Evolutionary conservation across 2,329 filamentous ascomycete genomes (phyloP).

Genomic region (Ascochyta rabiei): DNA sequence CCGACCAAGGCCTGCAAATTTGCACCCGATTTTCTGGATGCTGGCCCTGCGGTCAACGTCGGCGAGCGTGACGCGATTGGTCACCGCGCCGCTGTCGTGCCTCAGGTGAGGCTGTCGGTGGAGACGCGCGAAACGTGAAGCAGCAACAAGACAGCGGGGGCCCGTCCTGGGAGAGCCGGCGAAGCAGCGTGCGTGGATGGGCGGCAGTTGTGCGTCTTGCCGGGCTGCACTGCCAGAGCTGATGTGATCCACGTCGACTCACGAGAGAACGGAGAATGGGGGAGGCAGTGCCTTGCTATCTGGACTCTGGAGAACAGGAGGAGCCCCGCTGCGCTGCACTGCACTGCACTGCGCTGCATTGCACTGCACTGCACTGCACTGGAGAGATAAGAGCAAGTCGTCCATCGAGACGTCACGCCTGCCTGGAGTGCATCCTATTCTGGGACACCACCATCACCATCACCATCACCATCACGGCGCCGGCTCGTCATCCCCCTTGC

Average conservation of each 20-base stretch:
- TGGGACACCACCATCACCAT: constrained; percentile 15
- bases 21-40: constrained; percentile 13
- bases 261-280: constrained; percentile 1
- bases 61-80: constrained; percentile 15
- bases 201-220: constrained; percentile 9
- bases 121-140: constrained; percentile 9
- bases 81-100: constrained; percentile 12
- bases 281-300: background rate
- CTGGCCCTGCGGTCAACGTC: constrained; percentile 16
- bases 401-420: constrained; percentile 18
- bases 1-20: constrained; percentile 18
- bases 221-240: background rate
- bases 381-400: constrained; percentile 16
- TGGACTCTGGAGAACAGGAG: constrained; percentile 17
- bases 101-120: constrained; percentile 18
- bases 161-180: constrained; percentile 12
- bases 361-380: background rate
- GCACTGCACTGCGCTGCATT: too few relatives aligned
- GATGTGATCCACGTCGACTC: constrained; percentile 7
- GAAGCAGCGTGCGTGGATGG: constrained; percentile 9
- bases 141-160: constrained; percentile 19
- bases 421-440: constrained; percentile 14
- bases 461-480: constrained; percentile 11
- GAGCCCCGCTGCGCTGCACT: constrained; percentile 4
- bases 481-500: constrained; percentile 12